Evolutionary conservation across 441 rosid genomes (phyloP).

Genomic region (Dalechampia spathulata): DNA sequence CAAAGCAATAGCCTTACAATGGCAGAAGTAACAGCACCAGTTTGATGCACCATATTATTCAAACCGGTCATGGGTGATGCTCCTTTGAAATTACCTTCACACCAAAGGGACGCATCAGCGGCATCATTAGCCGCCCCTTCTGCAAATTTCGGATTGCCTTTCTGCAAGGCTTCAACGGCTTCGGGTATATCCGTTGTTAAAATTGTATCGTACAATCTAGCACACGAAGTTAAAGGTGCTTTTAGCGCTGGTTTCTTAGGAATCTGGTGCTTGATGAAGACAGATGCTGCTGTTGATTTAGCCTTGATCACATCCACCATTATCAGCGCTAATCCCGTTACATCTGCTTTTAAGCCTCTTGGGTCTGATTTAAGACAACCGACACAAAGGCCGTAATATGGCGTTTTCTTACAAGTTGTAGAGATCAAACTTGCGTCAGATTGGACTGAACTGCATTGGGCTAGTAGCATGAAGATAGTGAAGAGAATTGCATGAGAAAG

Average conservation of each 20-base stretch:
- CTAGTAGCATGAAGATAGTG: background rate
- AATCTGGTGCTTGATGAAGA: slow-evolving; percentile 10
- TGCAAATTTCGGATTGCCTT: slow-evolving; percentile 23
- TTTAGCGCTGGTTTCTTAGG: background rate
- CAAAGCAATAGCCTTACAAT: slow-evolving; percentile 15
- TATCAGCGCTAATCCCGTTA: slow-evolving; percentile 20
- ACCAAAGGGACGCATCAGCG: slow-evolving; percentile 22
- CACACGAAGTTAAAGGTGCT: slow-evolving; percentile 18
- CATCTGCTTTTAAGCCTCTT: slow-evolving; percentile 16
- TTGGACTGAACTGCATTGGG: background rate
- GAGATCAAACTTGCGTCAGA: background rate
- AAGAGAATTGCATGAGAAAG: background rate
- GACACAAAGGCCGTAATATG: background rate
- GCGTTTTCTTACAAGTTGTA: slow-evolving; percentile 7
- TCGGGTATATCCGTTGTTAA: slow-evolving; percentile 17
- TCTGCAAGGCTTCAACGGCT: slow-evolving; percentile 18
- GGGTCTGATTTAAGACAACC: slow-evolving; percentile 2
- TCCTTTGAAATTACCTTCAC: slow-evolving; percentile 20
- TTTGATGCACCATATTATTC: slow-evolving; percentile 23
- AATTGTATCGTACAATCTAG: slow-evolving; percentile 14
- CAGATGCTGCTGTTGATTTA: slow-evolving; percentile 10
- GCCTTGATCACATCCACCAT: slow-evolving; percentile 13
- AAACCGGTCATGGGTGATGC: slow-evolving; percentile 22
- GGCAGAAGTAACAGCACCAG: slow-evolving; percentile 19
- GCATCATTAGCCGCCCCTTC: slow-evolving; percentile 20